These are phyloP conservation scores for Ustilago tritici DNA, from an alignment of 1,284 basidiomycete species.

Conservation along the genomic window DNA sequence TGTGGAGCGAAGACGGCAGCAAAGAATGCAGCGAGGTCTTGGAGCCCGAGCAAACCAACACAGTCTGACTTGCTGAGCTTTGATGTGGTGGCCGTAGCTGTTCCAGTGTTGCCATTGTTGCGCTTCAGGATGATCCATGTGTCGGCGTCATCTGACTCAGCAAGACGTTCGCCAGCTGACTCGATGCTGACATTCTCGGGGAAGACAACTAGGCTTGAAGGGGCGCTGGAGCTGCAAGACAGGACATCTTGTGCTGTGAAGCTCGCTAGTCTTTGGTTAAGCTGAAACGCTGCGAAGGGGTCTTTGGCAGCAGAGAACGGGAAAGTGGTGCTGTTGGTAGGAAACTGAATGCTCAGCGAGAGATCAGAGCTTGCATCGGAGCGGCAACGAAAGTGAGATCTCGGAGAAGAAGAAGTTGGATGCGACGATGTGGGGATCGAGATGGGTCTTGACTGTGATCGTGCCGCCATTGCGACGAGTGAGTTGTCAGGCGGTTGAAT, in stretches of 20 bases:
- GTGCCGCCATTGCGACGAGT: constrained; percentile 22
- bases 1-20: constrained; percentile 39
- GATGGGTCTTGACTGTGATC: constrained; percentile 34
- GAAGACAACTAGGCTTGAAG: constrained; percentile 30
- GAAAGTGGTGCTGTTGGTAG: neutral
- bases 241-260: constrained; percentile 37
- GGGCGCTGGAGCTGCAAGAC: constrained; percentile 13
- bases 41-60: constrained; percentile 34
- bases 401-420: constrained; percentile 9
- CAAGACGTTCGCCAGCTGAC: constrained; percentile 33
- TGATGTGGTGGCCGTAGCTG: neutral
- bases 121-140: constrained; percentile 37
- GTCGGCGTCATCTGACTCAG: constrained; percentile 23
- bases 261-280: constrained; percentile 24
- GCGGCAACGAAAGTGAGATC: constrained; percentile 29
- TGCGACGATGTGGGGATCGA: constrained; percentile 27
- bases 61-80: constrained; percentile 37
- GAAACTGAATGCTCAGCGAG: constrained; percentile 23
- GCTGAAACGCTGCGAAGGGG: constrained; percentile 22
- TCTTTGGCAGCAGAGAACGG: constrained; percentile 22
- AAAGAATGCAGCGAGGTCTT: constrained; percentile 45
- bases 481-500: neutral
- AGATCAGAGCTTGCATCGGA: constrained; percentile 37
- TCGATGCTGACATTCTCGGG: constrained; percentile 31
- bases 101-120: neutral